Evolutionary conservation across 306 rosid species (phyloP).

Genomic region (Glycine latifolia): DNA sequence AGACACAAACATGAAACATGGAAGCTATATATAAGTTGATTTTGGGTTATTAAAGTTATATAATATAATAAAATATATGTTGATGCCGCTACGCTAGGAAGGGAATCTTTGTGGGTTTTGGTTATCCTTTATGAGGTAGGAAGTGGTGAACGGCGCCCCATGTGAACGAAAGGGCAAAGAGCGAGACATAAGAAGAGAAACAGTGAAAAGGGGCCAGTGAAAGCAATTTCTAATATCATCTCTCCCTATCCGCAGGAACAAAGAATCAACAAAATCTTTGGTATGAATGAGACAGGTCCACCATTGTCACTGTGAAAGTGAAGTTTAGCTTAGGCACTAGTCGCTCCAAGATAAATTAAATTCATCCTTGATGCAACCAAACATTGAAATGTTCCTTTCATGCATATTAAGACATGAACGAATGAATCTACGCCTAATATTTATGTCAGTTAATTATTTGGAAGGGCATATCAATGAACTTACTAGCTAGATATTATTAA

Average conservation of each 20-base stretch:
- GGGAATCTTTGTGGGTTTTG: constrained; percentile 47
- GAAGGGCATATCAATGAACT: not conserved
- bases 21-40: constrained; percentile 30
- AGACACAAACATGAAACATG: constrained; percentile 27
- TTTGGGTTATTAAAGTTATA: not conserved
- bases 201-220: constrained; percentile 55
- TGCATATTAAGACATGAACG: constrained; percentile 40
- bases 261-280: constrained; percentile 73
- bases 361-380: constrained; percentile 37
- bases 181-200: constrained; percentile 27
- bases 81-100: not conserved
- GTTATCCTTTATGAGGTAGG: not conserved
- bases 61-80: not conserved
- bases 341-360: constrained; percentile 20
- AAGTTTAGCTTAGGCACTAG: constrained; percentile 41
- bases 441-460: constrained; percentile 24
- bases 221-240: constrained; percentile 61
- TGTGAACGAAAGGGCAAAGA: constrained; percentile 52
- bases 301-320: constrained; percentile 51
- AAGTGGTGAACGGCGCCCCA: constrained; percentile 40
- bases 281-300: constrained; percentile 61
- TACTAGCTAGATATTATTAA: not conserved
- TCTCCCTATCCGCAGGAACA: constrained; percentile 61
- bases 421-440: constrained; percentile 2
- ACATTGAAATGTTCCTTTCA: constrained; percentile 47